Conservation (phyloP, 148 eudicot species). For the Camellia lanceoleosa region DNA sequence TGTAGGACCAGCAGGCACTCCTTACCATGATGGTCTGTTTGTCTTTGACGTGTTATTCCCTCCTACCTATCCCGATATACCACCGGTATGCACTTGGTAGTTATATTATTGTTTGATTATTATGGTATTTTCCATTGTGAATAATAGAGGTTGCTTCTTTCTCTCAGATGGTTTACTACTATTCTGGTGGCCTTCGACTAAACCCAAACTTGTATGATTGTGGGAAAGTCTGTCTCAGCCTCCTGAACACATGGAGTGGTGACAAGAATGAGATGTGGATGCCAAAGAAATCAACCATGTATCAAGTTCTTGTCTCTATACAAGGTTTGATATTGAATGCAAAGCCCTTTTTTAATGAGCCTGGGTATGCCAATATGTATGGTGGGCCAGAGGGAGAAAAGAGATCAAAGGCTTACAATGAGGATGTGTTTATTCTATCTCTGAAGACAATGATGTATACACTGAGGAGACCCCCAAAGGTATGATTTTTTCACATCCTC, state of each 20-base stretch:
- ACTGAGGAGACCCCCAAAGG: slow-evolving; percentile 75
- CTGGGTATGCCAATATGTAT: slow-evolving; percentile 49
- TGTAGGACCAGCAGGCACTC: slow-evolving; percentile 76
- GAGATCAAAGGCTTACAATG: slow-evolving; percentile 52
- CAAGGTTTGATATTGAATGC: slow-evolving; percentile 78
- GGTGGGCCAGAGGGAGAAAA: slow-evolving; percentile 40
- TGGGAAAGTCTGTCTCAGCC: slow-evolving; percentile 93
- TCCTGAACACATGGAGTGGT: slow-evolving; percentile 85
- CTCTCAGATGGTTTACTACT: slow-evolving; percentile 62
- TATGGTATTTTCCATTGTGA: not conserved
- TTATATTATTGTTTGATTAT: not conserved
- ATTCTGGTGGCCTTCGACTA: slow-evolving; percentile 77
- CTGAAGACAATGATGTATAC: slow-evolving; percentile 71
- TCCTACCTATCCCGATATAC: slow-evolving; percentile 52
- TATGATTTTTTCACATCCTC: slow-evolving; percentile 19
- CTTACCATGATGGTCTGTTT: slow-evolving; percentile 85
- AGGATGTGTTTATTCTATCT: slow-evolving; percentile 52
- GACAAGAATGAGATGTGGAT: slow-evolving; percentile 62
- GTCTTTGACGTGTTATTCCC: slow-evolving; percentile 72
- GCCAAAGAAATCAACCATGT: slow-evolving; percentile 74
- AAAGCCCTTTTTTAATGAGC: slow-evolving; percentile 84
- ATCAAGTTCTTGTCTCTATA: slow-evolving; percentile 88
- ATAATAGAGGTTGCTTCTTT: slow-evolving; percentile 6
- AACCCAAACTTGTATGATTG: slow-evolving; percentile 85
- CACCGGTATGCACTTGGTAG: slow-evolving; percentile 52